A percentile compares a stretch with the other conserved stretches of the same genome.
phyloP scores from a whole-genome alignment of 75 land plant genomes.

The Azolla pinnata region DNA sequence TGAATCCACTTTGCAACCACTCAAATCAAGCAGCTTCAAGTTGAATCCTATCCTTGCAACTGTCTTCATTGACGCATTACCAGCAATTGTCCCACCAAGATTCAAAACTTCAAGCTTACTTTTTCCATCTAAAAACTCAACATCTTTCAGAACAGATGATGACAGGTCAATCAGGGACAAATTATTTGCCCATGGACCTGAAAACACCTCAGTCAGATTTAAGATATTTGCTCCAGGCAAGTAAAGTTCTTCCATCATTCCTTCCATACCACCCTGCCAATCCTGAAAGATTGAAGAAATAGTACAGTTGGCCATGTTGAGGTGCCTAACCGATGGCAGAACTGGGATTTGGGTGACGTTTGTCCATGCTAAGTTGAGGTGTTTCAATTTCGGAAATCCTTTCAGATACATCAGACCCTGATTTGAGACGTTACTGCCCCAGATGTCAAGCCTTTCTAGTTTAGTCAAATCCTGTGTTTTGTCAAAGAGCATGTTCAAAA shows the following conservation, averaged over 20 bases:
- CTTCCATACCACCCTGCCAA: conserved; percentile 8
- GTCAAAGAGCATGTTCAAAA: not conserved
- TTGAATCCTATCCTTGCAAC: conserved; percentile 42
- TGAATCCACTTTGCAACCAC: conserved; percentile 49
- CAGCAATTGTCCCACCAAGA: conserved; percentile 39
- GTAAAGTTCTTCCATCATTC: conserved; percentile 36
- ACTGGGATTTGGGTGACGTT: conserved; percentile 50
- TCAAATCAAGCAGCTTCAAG: conserved; percentile 56
- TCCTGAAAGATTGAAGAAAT: conserved; percentile 42
- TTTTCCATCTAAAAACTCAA: conserved; percentile 35
- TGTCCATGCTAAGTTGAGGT: conserved; percentile 83
- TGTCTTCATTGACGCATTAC: conserved; percentile 32
- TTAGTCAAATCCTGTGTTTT: conserved; percentile 46
- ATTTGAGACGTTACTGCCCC: conserved; percentile 83
- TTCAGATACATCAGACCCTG: conserved; percentile 39
- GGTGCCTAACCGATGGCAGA: conserved; percentile 33
- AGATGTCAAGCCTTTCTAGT: conserved; percentile 58
- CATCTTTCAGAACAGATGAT: conserved; percentile 20
- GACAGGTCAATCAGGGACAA: conserved; percentile 53
- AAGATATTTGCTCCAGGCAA: conserved; percentile 45
- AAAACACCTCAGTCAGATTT: conserved; percentile 29
- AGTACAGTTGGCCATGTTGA: conserved; percentile 76
- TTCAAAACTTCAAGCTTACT: conserved; percentile 43
- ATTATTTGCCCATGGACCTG: conserved; percentile 8
- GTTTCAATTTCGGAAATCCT: conserved; percentile 43